Base-by-base conservation (phyloP, 139 green algal species). In the Chlorella sp. region DNA sequence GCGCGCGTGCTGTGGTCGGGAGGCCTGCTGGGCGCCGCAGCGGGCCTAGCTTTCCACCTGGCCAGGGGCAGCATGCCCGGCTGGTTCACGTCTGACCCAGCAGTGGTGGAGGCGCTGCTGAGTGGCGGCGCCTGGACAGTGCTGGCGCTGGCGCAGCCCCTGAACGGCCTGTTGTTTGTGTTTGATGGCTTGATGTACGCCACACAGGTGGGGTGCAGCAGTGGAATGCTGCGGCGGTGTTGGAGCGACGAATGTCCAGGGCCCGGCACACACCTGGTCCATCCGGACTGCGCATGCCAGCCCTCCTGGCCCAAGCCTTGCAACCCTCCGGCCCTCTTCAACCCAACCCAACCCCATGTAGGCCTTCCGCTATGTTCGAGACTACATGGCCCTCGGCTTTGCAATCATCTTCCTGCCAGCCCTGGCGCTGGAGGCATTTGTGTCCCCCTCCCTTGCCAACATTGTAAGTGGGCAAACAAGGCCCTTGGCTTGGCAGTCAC, bases 81-180 rank as follows among this genome's bases (percentile, higher is more conserved):
- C 0, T 74, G 90, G 30, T 95, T 95, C 85, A 95, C 86, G 20
- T 46, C 80, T 2, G 78, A 92, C 32, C 30, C 67, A 0, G 60
- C 43, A 6, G 77, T 80, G 16, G 76, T 44, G 14, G n/a, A 48
- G 4, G 58, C 73, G 16, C 64, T 87, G n/a, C 76, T 90, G n/a
- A 43, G 76, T 14, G 32, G 44, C 5, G 43, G 36, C 1, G 58
- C 93, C 38, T 95, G 92, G 92, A 13, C 56, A 3, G 60, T 93
- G 34, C 58, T 95, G 46, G 80, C 72, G 8, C 5, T 90, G 26
- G 76, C 82, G 0, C 92, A 95, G 82, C 92, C 92, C 20, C 51
- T 95, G 24, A 95, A 95, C 68, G 83, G 87, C 34, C 28, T 91
- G 48, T 86, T 95, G 1, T 95, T 96, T 84, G 87, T 95, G 24